Conservation (phyloP, 257 asterid genomes). For the Asclepias syriaca region DNA sequence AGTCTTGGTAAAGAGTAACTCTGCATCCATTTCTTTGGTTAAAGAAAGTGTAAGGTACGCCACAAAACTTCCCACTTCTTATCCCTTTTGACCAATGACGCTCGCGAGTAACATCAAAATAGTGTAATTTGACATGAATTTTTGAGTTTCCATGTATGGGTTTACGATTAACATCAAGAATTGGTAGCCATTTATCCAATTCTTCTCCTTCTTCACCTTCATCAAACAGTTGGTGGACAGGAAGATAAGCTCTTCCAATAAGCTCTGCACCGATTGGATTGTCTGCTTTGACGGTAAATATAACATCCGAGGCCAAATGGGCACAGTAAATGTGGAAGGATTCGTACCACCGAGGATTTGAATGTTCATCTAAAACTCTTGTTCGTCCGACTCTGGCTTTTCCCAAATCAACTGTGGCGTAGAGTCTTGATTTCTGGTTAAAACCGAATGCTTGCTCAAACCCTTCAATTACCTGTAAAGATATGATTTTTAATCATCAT, state of each 20-base stretch:
- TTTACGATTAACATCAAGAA: constrained; percentile 19
- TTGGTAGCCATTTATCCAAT: constrained; percentile 32
- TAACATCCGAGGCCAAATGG: constrained; percentile 30
- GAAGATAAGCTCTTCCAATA: constrained; percentile 37
- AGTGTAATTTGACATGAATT: constrained; percentile 31
- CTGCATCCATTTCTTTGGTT: constrained; percentile 44
- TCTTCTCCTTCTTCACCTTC: constrained; percentile 23
- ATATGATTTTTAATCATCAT: background rate
- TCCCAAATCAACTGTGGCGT: constrained; percentile 56
- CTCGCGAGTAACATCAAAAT: constrained; percentile 24
- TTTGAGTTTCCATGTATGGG: constrained; percentile 30
- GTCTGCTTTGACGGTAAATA: constrained; percentile 31
- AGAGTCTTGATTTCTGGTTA: constrained; percentile 32
- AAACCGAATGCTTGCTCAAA: constrained; percentile 47
- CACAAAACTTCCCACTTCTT: constrained; percentile 21
- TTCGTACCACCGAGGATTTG: constrained; percentile 38
- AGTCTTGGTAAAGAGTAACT: constrained; percentile 62
- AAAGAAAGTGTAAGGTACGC: constrained; percentile 60
- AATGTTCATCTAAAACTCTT: constrained; percentile 18
- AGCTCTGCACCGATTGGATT: constrained; percentile 36
- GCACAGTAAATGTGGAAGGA: constrained; percentile 38
- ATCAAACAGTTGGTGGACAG: constrained; percentile 19
- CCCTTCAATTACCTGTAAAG: constrained; percentile 41
- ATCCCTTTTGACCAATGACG: constrained; percentile 30
- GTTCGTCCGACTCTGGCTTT: constrained; percentile 59